A percentile compares a stretch with the other conserved stretches of the same genome.
Conservation (phyloP, 805 yeast species). For the Suhomyces faveliae region DNA sequence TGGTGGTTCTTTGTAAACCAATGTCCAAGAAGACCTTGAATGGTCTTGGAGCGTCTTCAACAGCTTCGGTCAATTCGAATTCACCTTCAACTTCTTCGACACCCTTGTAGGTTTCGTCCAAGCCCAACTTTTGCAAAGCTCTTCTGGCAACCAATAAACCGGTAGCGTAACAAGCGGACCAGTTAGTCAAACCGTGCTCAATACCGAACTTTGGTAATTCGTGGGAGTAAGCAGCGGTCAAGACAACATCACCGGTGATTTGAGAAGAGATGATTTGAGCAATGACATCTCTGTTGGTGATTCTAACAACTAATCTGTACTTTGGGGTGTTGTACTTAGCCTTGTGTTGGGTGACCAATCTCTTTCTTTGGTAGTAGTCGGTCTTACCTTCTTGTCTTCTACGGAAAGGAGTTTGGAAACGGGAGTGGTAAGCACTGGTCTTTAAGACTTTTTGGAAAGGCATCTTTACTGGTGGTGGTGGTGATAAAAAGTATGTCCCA, state of each 20-base stretch:
- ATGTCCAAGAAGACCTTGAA: conserved; percentile 99
- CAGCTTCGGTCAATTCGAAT: conserved; percentile 97
- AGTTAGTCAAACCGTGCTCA: conserved; percentile 98
- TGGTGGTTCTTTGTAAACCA: conserved; percentile 99
- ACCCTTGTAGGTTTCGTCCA: conserved; percentile 97
- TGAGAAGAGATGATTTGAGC: conserved; percentile 96
- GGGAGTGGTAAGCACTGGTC: conserved; percentile 94
- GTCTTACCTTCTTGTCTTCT: conserved; percentile 99
- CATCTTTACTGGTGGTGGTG: conserved; percentile 47
- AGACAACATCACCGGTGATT: conserved; percentile 93
- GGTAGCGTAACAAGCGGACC: conserved; percentile 99
- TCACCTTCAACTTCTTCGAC: conserved; percentile 99
- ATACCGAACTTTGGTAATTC: conserved; percentile 98
- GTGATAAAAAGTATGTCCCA: conserved; percentile 3
- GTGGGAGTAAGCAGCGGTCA: conserved; percentile 98
- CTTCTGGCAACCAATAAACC: conserved; percentile 99
- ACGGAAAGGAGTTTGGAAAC: conserved; percentile 99
- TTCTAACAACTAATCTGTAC: conserved; percentile 99
- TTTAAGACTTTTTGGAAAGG: conserved; percentile 70
- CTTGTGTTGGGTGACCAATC: conserved; percentile 99
- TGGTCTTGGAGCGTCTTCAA: conserved; percentile 99
- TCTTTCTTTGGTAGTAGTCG: conserved; percentile 99
- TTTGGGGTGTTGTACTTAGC: conserved; percentile 99
- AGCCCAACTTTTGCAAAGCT: conserved; percentile 94
- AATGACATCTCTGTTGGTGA: conserved; percentile 99